Conservation (phyloP, 2,329 filamentous ascomycete species). For the Grosmannia huntii region DNA sequence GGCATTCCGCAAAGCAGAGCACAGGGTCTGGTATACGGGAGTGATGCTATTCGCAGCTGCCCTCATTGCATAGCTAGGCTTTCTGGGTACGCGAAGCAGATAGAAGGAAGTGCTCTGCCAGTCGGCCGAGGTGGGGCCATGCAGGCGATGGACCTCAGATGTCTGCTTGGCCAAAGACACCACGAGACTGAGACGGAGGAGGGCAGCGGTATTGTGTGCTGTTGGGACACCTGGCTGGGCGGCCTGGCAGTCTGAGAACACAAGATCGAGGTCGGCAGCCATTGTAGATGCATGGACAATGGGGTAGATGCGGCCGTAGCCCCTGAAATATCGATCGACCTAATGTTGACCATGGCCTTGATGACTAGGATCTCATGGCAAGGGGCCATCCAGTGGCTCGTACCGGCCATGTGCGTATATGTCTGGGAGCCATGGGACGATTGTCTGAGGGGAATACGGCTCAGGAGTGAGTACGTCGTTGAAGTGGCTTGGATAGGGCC, state of each 20-base stretch:
- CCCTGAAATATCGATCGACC: neutral
- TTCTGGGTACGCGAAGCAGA: neutral
- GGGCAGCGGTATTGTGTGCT: neutral
- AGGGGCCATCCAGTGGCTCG: conserved; percentile 8
- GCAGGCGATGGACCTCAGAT: conserved; percentile 2
- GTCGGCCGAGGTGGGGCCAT: conserved; percentile 3
- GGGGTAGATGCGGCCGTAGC: conserved; percentile 3
- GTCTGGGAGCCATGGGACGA: neutral
- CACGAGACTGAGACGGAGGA: conserved; percentile 1
- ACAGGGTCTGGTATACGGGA: conserved; percentile 4
- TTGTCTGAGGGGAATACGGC: neutral
- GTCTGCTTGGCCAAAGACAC: conserved; percentile 6
- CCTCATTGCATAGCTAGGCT: neutral
- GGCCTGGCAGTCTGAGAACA: neutral
- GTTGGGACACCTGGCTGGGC: neutral
- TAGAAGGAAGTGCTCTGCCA: conserved; percentile 2
- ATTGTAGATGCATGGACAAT: neutral
- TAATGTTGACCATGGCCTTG: conserved; percentile 4
- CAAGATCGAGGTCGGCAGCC: neutral
- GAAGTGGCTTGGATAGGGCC: neutral
- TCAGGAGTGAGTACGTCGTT: neutral
- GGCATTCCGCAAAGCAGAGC: too few species aligned
- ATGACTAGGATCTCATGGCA: conserved; percentile 5
- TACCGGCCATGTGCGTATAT: neutral
- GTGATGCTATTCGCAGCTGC: neutral